Evolutionary conservation across 345 rosid genomes (phyloP), one percentile per base, ranked within the genome.

Genomic region (Garcia nutans): DNA sequence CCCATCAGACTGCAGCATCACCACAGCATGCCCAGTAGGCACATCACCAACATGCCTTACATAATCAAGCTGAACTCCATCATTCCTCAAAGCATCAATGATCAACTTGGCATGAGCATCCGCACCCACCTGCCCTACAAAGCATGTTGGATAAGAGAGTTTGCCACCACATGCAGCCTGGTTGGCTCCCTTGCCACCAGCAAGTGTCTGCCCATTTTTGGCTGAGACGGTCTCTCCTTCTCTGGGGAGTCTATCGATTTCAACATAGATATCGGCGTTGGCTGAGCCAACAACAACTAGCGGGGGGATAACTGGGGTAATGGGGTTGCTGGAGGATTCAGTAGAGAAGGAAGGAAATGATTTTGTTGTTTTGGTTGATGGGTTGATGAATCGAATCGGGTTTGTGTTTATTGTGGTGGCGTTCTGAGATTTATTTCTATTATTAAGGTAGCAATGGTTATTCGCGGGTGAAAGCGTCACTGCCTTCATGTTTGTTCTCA

Each of bases 21-120:
- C 99, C 74, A 96, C 97, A 24, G 99, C 97, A 80, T 93, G 96
- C 24, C 99, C 99, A 75, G 99, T 93, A 2, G 98, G 98, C 72
- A 82, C 87, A 67, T 76, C 87, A 45, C 22, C 68, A 76, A 85
- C 81, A 28, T 61, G 68, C 75, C 80, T 87, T 56, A 92, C 82
- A 79, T 88, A 76, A 49, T 91, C 93, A 75, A 90, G 65, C 41
- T 65, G 76, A 8, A 93, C 99, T 41, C 97, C 97, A 77, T 90
- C 86, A 37, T 70, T 77, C 54, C 72, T 83, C 81, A 96, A 78
- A 23, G 94, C 95, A 50, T 86, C 89, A 10, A 82, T 69, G 52
- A 96, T 86, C 77, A 92, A 78, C 76, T 81, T 90, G 80, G 98
- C 99, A 76, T 90, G 82, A 0, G 96, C 95, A 80, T 96, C 98